Base-by-base conservation (phyloP, 2,329 filamentous ascomycete species). In the Lecanicillium sp. region DNA sequence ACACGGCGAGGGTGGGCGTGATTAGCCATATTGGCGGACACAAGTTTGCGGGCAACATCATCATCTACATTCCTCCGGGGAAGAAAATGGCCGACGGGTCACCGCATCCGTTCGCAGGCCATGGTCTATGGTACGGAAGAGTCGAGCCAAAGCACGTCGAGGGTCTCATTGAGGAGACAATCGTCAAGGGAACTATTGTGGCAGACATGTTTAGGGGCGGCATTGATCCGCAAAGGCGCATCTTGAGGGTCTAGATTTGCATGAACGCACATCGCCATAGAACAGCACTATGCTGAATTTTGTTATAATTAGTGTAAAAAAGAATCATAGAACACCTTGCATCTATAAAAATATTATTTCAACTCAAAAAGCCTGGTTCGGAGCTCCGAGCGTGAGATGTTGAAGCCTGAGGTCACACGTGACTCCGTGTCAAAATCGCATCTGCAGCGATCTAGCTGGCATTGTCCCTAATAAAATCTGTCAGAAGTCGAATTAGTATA, bases 11-110 rank as follows among this genome's bases (percentile, higher is more conserved):
- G 40, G 77, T 90, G 0, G 87, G 79, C 0, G 59, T 84, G 47
- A 86, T 90, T 48, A 88, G 83, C 52, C 88, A 94, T 58, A 83
- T 94, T 45, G 87, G 87, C 1, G 88, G 88, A 0, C 88, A 94
- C 66, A 90, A 90, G 62, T 91, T 84, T 62, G 88, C 88, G 0
- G 88, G 88, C 2, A 94, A 94, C 62, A 78, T 91, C 29, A 89
- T 93, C 40, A 67, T 93, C 1, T 93, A 93, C 58, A 62, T 93
- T 5, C 87, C 88, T 4, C 84, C 82, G 0, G 60, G 59, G 0
- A 51, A 71, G 52, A 70, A 61, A 52, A 63, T 61, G 3, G 56
- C 50, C 24, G 67, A 65, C 4, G 74, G 71, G 4, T 54, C 65
- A 52, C 52, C 56, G 9, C 80, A 87, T 60, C 73, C 78, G 4